phyloP scores from a whole-genome alignment of 139 green algal genomes.

The Tetradesmus lagerheimii region DNA sequence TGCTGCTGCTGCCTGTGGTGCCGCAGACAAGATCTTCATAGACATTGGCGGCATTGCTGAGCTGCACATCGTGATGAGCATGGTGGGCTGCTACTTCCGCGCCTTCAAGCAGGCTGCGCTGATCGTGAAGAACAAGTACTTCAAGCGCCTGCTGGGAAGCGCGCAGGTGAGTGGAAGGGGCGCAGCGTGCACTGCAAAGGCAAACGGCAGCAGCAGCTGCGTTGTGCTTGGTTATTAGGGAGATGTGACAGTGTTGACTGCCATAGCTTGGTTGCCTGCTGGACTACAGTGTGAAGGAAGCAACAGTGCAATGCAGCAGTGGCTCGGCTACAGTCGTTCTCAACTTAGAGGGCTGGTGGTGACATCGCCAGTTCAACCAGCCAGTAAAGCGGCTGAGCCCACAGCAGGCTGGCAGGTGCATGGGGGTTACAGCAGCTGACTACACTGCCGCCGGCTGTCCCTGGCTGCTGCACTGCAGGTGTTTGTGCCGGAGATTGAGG shows the following conservation, averaged over 20 bases:
- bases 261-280: too few relatives aligned
- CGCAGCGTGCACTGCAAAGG: neutral
- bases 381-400: too few relatives aligned
- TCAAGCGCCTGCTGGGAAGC: constrained; percentile 12
- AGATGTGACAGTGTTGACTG: neutral
- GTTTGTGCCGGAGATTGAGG: neutral
- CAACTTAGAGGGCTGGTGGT: too few relatives aligned
- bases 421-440: too few relatives aligned
- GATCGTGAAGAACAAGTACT: constrained; percentile 46
- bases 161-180: constrained; percentile 3
- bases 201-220: neutral
- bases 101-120: constrained; percentile 19
- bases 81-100: constrained; percentile 59
- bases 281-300: too few relatives aligned
- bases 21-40: constrained; percentile 43
- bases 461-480: neutral
- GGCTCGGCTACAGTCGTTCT: too few relatives aligned
- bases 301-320: too few relatives aligned
- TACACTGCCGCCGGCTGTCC: too few relatives aligned
- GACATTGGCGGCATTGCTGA: constrained; percentile 61
- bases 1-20: neutral
- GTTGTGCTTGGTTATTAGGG: too few relatives aligned
- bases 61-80: constrained; percentile 49
- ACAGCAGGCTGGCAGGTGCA: too few relatives aligned
- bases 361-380: too few relatives aligned